These are phyloP conservation scores for Aspergillus ustus DNA, from an alignment of 2,329 filamentous ascomycete species.

Conservation along the genomic window DNA sequence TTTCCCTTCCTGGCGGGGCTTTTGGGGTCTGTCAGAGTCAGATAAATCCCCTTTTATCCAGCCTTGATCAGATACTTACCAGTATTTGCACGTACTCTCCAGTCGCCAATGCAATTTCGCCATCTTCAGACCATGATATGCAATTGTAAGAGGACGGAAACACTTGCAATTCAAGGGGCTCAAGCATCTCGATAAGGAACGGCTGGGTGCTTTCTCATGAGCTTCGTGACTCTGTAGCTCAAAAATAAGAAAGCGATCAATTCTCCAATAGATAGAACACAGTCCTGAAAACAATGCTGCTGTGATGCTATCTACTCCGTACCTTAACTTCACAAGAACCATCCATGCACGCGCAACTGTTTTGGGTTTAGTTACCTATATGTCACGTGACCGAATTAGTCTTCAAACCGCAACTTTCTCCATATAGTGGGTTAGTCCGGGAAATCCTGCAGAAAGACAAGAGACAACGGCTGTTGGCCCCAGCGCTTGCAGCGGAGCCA, in stretches of 20 bases:
- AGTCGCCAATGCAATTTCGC: conserved; percentile 61
- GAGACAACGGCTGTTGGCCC: not conserved
- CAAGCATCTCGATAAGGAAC: conserved; percentile 21
- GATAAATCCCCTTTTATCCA: not conserved
- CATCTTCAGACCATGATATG: conserved; percentile 64
- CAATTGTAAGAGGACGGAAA: conserved; percentile 59
- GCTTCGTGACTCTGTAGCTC: not conserved
- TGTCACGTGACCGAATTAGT: not conserved
- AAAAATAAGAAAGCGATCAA: not conserved
- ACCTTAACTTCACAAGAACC: too few relatives aligned
- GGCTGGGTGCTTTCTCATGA: not conserved
- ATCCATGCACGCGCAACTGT: not conserved
- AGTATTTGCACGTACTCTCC: conserved; percentile 61
- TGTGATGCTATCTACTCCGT: not conserved
- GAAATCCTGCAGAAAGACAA: not conserved
- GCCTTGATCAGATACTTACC: conserved; percentile 34
- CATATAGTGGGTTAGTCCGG: conserved; percentile 6
- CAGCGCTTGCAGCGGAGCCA: not conserved
- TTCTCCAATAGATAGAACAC: not conserved
- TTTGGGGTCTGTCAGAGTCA: conserved; percentile 34
- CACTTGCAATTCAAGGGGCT: conserved; percentile 44
- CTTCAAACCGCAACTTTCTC: conserved; percentile 5
- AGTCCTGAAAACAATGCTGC: not conserved
- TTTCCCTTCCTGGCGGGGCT: conserved; percentile 19
- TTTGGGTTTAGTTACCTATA: not conserved